Percentiles rank a stretch among this genome's conserved stretches.
Evolutionary conservation across 2,329 filamentous ascomycete genomes (phyloP).

Genomic region (Colletotrichum brevisporum): DNA sequence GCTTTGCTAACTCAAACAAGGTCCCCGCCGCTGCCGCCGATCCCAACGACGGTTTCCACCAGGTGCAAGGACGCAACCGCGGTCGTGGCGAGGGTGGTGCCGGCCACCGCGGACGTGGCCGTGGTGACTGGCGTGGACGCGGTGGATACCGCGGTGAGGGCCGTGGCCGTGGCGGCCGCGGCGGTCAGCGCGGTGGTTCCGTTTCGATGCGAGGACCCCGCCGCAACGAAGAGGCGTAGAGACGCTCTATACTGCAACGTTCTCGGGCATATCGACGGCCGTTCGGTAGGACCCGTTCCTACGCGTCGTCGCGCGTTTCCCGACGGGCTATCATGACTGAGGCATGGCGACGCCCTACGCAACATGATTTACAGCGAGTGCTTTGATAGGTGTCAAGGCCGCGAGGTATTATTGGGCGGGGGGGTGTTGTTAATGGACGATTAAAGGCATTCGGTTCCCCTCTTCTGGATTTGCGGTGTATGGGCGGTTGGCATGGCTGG

Average conservation of each 20-base stretch:
- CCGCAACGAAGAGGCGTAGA: constrained; percentile 57
- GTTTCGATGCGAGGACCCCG: constrained; percentile 53
- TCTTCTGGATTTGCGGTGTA: constrained; percentile 36
- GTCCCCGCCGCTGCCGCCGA: constrained; percentile 55
- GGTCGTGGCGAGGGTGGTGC: constrained; percentile 65
- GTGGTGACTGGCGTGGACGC: constrained; percentile 66
- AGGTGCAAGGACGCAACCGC: constrained; percentile 74
- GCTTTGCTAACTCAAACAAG: constrained; percentile 20
- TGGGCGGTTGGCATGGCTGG: constrained; percentile 40
- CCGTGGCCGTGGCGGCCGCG: constrained; percentile 58
- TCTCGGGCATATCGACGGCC: constrained; percentile 42
- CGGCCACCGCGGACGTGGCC: constrained; percentile 55
- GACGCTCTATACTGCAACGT: constrained; percentile 36
- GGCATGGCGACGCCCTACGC: constrained; percentile 53
- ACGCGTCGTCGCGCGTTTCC: constrained; percentile 49
- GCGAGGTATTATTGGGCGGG: constrained; percentile 25
- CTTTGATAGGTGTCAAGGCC: constrained; percentile 39
- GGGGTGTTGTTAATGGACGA: constrained; percentile 34
- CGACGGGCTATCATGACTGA: constrained; percentile 56
- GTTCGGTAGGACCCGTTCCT: constrained; percentile 46
- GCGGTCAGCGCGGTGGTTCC: constrained; percentile 52
- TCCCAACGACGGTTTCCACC: constrained; percentile 78
- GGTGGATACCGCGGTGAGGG: constrained; percentile 64
- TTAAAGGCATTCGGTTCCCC: constrained; percentile 38
- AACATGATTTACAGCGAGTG: constrained; percentile 36